Evolutionary conservation across 2,329 filamentous ascomycete genomes (phyloP), one percentile per base, ranked within the genome.

Genomic region (Blumeria hordei): DNA sequence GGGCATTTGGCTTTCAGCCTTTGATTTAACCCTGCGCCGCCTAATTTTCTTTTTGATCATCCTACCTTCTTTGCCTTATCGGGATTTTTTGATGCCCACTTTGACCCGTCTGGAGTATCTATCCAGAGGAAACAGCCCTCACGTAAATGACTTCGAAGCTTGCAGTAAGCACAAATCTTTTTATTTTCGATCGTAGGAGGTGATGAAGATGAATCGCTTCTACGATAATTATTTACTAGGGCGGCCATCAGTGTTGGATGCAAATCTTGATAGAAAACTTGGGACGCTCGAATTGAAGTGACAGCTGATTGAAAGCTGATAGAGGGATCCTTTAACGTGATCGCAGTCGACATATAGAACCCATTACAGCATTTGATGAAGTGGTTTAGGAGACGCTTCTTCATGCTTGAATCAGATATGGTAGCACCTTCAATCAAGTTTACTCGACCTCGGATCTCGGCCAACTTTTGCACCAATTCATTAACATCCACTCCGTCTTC

Each of bases 301-400:
- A 52, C 32, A 28, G 49, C 49, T 36, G 49, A 35, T 18, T 35
- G 32, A 11, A 52, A 18, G 28, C 32, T 35, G 32, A 52, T 52
- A 9, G 49, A 14, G 35, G 49, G 49, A 36, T 52, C 49, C 36
- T 34, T 52, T 3, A 52, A 36, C 10, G 7, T 11, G n/a, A 52
- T 12, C 9, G 36, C 49, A 11, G 32, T 35, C 36, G 32, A 52
- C 49, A 52, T 52, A 10, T 52, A 52, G 18, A 52, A 52, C 8
- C 49, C 49, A 34, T 34, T 34, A 34, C 49, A 52, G 36, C 21
- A 52, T 36, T 52, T 52, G 21, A 52, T 52, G n/a, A 52, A 35
- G 21, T 52, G 1, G 8, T 7, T 32, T 12, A 50, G n/a, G n/a
- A 33, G 10, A 9, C 45, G 45, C n/a, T 50, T 50, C n/a, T 35